These are phyloP conservation scores for Pythium brachiatum DNA, from an alignment of 352 stramenopile species.

Conservation along the genomic window DNA sequence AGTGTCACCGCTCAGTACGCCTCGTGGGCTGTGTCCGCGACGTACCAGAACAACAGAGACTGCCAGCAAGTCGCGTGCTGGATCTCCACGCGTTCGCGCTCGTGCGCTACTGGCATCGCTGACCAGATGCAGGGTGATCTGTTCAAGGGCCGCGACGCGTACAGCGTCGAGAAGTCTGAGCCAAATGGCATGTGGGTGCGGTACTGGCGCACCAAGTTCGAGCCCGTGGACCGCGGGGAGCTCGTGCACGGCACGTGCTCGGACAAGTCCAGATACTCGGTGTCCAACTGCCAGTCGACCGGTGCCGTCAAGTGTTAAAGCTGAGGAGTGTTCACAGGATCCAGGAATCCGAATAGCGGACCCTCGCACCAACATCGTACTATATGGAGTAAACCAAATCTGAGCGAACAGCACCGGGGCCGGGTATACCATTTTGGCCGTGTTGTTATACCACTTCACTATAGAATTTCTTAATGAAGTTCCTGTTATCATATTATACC, in stretches of 20 bases:
- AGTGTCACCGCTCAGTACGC: too few species aligned
- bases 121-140: background rate
- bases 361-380: background rate
- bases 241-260: background rate
- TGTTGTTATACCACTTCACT: too few species aligned
- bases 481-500: too few species aligned
- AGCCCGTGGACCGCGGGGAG: background rate
- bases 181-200: background rate
- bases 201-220: constrained; percentile 4
- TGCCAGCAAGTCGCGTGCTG: too few species aligned
- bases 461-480: too few species aligned
- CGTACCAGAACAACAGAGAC: background rate
- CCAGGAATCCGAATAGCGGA: too few species aligned
- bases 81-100: too few species aligned
- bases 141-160: background rate
- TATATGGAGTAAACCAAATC: too few species aligned
- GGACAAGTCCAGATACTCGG: background rate
- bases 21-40: too few species aligned
- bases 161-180: too few species aligned
- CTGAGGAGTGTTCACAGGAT: background rate
- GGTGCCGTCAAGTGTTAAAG: constrained; percentile 4
- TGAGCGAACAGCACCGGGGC: too few species aligned
- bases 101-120: background rate
- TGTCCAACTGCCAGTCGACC: constrained; percentile 10
- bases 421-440: too few species aligned